phyloP scores from a whole-genome alignment of 2,329 filamentous ascomycete species.

The Monosporascus sp. region DNA sequence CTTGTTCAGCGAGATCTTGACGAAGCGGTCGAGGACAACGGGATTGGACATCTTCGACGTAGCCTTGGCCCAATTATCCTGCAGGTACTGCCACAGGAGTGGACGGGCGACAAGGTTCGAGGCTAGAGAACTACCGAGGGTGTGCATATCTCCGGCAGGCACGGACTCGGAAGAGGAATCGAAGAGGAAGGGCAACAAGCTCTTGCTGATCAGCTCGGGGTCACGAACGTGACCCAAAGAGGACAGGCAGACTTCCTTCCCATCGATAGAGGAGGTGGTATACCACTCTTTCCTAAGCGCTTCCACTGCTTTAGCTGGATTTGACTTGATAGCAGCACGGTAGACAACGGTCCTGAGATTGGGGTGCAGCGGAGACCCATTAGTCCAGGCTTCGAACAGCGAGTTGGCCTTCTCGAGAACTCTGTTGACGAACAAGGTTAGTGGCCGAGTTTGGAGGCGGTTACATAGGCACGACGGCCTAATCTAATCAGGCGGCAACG shows the following conservation, averaged over 20 bases:
- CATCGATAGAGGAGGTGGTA: conserved; percentile 78
- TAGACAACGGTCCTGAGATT: conserved; percentile 78
- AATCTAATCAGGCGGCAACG: neutral
- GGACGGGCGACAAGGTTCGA: conserved; percentile 68
- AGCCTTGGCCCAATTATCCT: conserved; percentile 73
- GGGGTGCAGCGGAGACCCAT: conserved; percentile 67
- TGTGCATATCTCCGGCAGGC: conserved; percentile 81
- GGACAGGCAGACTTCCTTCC: conserved; percentile 77
- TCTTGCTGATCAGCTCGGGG: conserved; percentile 58
- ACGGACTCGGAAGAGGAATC: conserved; percentile 63
- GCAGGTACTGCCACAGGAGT: conserved; percentile 79
- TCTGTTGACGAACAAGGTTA: conserved; percentile 32
- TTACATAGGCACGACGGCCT: neutral
- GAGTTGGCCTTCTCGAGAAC: conserved; percentile 68
- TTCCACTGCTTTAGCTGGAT: conserved; percentile 64
- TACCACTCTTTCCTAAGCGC: conserved; percentile 81
- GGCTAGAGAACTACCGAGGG: conserved; percentile 67
- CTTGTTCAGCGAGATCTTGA: conserved; percentile 71
- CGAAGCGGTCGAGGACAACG: conserved; percentile 82
- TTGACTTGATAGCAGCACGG: conserved; percentile 65
- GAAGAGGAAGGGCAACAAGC: conserved; percentile 73
- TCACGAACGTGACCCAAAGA: conserved; percentile 72
- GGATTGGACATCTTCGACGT: conserved; percentile 72
- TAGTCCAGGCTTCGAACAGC: conserved; percentile 76
- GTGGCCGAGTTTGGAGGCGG: conserved; percentile 1